A percentile compares a stretch with the other conserved stretches of the same genome.
These are phyloP conservation scores for Trypanosoma caninum DNA, from an alignment of 208 protist species.

Conservation along the genomic window DNA sequence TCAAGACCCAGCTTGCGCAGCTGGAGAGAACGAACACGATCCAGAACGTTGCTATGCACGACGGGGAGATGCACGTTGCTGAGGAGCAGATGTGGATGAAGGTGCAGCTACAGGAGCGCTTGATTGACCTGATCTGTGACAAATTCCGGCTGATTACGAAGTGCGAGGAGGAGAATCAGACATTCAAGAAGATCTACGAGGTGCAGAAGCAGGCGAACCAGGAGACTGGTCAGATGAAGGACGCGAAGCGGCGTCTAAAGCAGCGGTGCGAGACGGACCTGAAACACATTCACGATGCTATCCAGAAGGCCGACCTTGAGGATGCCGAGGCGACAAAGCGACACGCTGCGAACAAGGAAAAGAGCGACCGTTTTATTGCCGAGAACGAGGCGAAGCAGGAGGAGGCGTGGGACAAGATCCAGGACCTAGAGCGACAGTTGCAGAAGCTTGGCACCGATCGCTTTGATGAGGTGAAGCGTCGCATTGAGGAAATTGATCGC, in stretches of 20 bases:
- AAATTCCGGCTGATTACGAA: conserved; percentile 75
- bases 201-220: conserved; percentile 62
- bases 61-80: conserved; percentile 81
- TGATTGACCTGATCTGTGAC: conserved; percentile 73
- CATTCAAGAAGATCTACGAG: conserved; percentile 76
- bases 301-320: conserved; percentile 54
- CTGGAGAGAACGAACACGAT: conserved; percentile 80
- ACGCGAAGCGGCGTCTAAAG: conserved; percentile 54
- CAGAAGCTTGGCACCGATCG: conserved; percentile 45
- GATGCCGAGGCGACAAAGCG: conserved; percentile 51
- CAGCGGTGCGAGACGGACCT: conserved; percentile 56
- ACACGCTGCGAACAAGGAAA: conserved; percentile 44
- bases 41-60: conserved; percentile 74
- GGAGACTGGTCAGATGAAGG: conserved; percentile 53
- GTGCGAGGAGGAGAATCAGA: conserved; percentile 74
- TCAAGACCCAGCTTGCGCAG: conserved; percentile 73
- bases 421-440: conserved; percentile 49
- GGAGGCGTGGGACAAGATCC: conserved; percentile 54
- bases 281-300: conserved; percentile 58
- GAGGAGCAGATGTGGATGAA: conserved; percentile 87
- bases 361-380: conserved; percentile 37
- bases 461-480: conserved; percentile 50
- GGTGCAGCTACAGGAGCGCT: conserved; percentile 74
- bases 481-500: conserved; percentile 53
- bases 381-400: conserved; percentile 57